Conservation (phyloP, 805 yeast species). For the Metschnikowia lochheadii region DNA sequence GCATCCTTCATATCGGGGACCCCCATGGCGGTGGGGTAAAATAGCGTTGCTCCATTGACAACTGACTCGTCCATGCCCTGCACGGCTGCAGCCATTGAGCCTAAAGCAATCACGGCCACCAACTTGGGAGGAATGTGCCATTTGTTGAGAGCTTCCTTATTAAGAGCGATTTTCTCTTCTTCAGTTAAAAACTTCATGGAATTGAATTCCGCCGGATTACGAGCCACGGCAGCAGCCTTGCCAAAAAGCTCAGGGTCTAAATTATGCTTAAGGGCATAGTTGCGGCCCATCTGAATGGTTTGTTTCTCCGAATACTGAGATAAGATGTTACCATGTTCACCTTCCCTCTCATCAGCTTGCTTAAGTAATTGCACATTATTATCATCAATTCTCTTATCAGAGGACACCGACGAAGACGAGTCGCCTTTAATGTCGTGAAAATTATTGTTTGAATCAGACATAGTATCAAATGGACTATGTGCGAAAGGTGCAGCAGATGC, state of each 20-base stretch:
- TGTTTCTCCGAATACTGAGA: conserved; percentile 58
- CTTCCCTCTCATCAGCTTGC: conserved; percentile 12
- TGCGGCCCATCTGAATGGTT: conserved; percentile 66
- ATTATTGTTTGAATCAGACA: conserved; percentile 5
- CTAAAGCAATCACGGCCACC: conserved; percentile 50
- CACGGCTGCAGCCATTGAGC: conserved; percentile 66
- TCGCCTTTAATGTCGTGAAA: conserved; percentile 6
- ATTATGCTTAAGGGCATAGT: conserved; percentile 54
- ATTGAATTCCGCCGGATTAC: conserved; percentile 53
- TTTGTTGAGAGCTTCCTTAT: conserved; percentile 42
- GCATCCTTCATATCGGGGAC: conserved; percentile 39
- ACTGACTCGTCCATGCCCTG: conserved; percentile 78
- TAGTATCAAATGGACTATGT: not conserved
- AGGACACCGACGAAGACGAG: conserved; percentile 6
- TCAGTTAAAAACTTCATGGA: conserved; percentile 48
- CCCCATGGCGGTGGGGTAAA: conserved; percentile 54
- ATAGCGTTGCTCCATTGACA: conserved; percentile 61
- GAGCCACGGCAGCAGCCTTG: conserved; percentile 56
- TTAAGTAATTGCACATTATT: conserved; percentile 5
- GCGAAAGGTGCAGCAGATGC: not conserved
- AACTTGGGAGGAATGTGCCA: conserved; percentile 47
- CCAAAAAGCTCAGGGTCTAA: conserved; percentile 59
- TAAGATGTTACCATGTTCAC: conserved; percentile 23
- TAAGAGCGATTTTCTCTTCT: conserved; percentile 45
- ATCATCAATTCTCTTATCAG: not conserved